These are phyloP conservation scores for Boletus sp. DNA, from an alignment of 1,284 basidiomycete species.

Conservation along the genomic window DNA sequence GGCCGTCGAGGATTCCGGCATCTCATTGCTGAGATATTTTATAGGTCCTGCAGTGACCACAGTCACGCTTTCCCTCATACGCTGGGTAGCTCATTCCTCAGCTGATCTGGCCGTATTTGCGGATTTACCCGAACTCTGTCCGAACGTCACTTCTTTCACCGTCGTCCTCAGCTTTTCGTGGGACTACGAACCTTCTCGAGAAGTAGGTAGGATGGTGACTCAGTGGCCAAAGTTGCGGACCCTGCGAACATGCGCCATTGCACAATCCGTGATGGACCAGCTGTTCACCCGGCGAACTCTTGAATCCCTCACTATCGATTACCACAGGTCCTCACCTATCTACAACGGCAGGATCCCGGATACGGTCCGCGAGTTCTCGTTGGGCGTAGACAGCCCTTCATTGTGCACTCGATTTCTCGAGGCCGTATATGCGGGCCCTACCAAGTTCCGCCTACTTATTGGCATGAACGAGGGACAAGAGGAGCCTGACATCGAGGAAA, in stretches of 20 bases:
- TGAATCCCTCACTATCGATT: conserved; percentile 7
- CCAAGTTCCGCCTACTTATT: conserved; percentile 5
- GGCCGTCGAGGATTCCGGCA: neutral
- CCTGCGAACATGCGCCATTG: conserved; percentile 4
- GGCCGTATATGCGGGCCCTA: conserved; percentile 8
- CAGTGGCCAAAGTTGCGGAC: conserved; percentile 11
- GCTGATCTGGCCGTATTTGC: conserved; percentile 5
- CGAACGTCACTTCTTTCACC: conserved; percentile 17
- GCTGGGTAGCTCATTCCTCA: neutral
- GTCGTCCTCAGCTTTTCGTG: neutral
- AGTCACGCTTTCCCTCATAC: conserved; percentile 7
- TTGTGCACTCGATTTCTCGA: conserved; percentile 4
- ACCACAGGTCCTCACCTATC: neutral
- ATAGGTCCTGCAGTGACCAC: conserved; percentile 6
- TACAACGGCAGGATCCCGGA: conserved; percentile 9
- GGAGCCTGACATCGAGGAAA: neutral
- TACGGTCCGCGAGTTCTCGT: conserved; percentile 5
- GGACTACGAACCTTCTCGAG: neutral
- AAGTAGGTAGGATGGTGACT: conserved; percentile 13
- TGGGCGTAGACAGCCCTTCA: neutral
- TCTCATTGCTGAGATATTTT: conserved; percentile 16
- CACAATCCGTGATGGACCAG: conserved; percentile 12
- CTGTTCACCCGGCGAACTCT: conserved; percentile 2
- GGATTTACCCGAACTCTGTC: conserved; percentile 13
- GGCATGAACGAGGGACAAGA: neutral